Base-by-base conservation (phyloP, 768 basidiomycete genomes). In the Boletus sp. region DNA sequence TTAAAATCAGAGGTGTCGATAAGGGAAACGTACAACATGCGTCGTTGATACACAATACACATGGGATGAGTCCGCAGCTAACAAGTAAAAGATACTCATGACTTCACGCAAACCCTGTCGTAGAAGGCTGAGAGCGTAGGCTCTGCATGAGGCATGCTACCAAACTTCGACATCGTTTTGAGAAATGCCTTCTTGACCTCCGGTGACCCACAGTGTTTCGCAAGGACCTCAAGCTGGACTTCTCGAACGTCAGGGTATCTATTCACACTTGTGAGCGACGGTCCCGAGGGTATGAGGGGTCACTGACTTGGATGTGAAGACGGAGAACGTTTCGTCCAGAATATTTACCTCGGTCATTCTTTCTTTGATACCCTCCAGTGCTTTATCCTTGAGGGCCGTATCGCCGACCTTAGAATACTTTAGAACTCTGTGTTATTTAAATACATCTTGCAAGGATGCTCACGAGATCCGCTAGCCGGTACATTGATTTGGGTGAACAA, bases 401-500 rank as follows among this genome's bases (percentile, higher is more conserved):
- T 67, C 29, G 10, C 39, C 59, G 11, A 66, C 14, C 65, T 66
- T 40, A 4, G 7, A 35, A 33, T 14, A 25, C 0, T 2, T 43
- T 19, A 50, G 40, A n/a, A n/a, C 9, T 23, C 15, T 25, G 23
- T n/a, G 19, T 25, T 30, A 48, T 32, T 27, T 21, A 4, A 42
- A 17, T 19, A 33, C 6, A 27, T 35, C 7, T 27, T 8, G 21
- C 25, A 29, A 29, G 9, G 7, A 50, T n/a, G 2, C 58, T 54
- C 23, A 70, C 72, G n/a, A 71, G 69, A 23, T 61, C 46, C 6
- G 73, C 71, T 0, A 73, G 54, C 48, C 69, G 68, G 32, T 72
- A 74, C 70, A 74, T 73, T 0, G 72, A 74, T 60, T 72, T 73
- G 8, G 72, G 71, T 15, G 71, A 72, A 49, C 71, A 72, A 8